phyloP scores from a whole-genome alignment of 2,329 filamentous ascomycete genomes.

The Elsinoe ampelina region DNA sequence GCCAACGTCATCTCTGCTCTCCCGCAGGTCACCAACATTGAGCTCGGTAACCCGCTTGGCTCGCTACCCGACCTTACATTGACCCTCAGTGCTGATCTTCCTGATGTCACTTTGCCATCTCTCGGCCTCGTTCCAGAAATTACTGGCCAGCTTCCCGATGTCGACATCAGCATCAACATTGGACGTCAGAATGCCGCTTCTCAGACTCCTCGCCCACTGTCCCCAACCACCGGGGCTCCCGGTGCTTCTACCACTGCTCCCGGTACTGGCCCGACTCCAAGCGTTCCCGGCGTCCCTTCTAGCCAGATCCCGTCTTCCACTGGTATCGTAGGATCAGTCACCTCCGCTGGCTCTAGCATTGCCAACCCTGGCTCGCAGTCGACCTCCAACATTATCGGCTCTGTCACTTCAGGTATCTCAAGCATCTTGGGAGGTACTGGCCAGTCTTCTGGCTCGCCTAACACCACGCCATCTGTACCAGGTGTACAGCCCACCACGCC shows the following conservation, averaged over 20 bases:
- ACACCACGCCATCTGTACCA: neutral
- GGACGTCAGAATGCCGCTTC: neutral
- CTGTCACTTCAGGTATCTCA: neutral
- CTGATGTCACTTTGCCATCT: neutral
- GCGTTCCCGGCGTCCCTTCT: neutral
- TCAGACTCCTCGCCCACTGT: neutral
- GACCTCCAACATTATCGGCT: neutral
- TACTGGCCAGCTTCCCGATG: neutral
- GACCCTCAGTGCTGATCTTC: constrained; percentile 5
- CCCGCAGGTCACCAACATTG: neutral
- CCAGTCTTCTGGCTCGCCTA: neutral
- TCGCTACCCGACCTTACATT: neutral
- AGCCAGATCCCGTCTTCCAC: neutral
- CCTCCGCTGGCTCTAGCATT: neutral
- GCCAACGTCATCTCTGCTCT: constrained; percentile 2
- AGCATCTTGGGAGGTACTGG: neutral
- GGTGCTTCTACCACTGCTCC: neutral
- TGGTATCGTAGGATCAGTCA: neutral
- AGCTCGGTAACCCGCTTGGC: constrained; percentile 4
- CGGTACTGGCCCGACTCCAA: neutral
- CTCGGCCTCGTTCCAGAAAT: constrained; percentile 1
- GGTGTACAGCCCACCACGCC: neutral
- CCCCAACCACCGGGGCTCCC: neutral
- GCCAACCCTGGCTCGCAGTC: neutral
- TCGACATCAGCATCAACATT: constrained; percentile 4